Conservation (phyloP, 148 eudicot genomes). For the Silene conica region DNA sequence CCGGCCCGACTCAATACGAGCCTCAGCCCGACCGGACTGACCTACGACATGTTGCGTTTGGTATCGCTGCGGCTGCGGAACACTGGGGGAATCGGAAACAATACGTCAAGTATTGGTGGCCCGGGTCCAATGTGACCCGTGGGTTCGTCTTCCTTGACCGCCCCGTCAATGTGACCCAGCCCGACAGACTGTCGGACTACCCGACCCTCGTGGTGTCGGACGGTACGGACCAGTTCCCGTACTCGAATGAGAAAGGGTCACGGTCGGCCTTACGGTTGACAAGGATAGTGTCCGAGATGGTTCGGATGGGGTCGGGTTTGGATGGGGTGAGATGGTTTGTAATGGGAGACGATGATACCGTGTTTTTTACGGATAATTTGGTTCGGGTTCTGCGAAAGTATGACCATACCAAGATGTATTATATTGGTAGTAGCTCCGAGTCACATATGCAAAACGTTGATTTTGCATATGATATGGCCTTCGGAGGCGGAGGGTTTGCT, state of each 20-base stretch:
- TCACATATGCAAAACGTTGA: constrained; percentile 46
- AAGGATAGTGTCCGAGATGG: constrained; percentile 53
- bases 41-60: constrained; percentile 47
- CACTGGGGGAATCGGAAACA: constrained; percentile 44
- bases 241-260: constrained; percentile 27
- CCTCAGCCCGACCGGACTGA: constrained; percentile 19
- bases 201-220: constrained; percentile 39
- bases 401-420: constrained; percentile 53
- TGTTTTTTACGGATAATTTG: constrained; percentile 48
- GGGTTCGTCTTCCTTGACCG: constrained; percentile 54
- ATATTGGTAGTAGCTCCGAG: constrained; percentile 53
- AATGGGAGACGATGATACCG: constrained; percentile 68
- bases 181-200: constrained; percentile 3
- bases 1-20: neutral
- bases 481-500: constrained; percentile 71
- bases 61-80: constrained; percentile 45
- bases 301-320: constrained; percentile 28
- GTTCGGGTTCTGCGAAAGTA: constrained; percentile 51
- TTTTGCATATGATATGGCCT: constrained; percentile 54
- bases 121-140: constrained; percentile 35
- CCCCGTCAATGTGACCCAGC: neutral
- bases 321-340: constrained; percentile 48
- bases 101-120: constrained; percentile 60
- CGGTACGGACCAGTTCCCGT: constrained; percentile 32
- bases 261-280: constrained; percentile 49